Evolutionary conservation across 2,329 filamentous ascomycete genomes (phyloP), one percentile per base, ranked within the genome.

Genomic region (Microdochium paspali): DNA sequence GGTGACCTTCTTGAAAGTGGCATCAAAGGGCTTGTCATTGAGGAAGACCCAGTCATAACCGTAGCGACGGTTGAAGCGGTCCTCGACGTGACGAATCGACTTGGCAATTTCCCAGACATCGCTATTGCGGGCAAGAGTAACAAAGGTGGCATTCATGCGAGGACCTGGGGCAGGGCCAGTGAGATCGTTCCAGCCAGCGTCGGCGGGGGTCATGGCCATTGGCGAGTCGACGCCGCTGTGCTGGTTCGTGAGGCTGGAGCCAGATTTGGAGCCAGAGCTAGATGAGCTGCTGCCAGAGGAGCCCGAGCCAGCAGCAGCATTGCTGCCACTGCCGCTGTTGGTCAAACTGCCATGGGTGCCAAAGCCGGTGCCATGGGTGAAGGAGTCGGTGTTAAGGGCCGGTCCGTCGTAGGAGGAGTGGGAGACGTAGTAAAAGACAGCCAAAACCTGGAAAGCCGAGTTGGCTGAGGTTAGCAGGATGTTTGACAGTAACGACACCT

Each of bases 11-110:
- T 90, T 97, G 77, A 98, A 98, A 10, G 82, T 83, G 3, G 87
- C 86, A 62, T 95, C 87, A 61, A 98, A 98, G 1, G 90, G 87
- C 65, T 90, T 82, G 64, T 98, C 93, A 69, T 98, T 98, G 52
- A 98, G 74, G 72, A 98, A 98, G 46, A 98, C 91, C 94, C 94
- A 98, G 65, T 97, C 91, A 70, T 98, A 98, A 73, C 95, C 84
- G 73, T 87, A 97, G 60, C 91, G 87, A 60, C 83, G 82, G 73
- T 98, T 98, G 81, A 98, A 98, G 62, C 93, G 87, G 67, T 98
- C 93, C 70, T 98, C 93, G 48, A 98, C 83, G 62, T 95, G 88
- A 48, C 93, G 88, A 62, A 98, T 98, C 12, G 90, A 96, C 61
- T 89, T 82, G 52, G 90, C 87, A 62, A 98, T 95, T 45, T 98